A percentile compares a stretch with the other conserved stretches of the same genome.
Evolutionary conservation across 2,329 filamentous ascomycete species (phyloP).

Genomic region (Huntiella savannae): DNA sequence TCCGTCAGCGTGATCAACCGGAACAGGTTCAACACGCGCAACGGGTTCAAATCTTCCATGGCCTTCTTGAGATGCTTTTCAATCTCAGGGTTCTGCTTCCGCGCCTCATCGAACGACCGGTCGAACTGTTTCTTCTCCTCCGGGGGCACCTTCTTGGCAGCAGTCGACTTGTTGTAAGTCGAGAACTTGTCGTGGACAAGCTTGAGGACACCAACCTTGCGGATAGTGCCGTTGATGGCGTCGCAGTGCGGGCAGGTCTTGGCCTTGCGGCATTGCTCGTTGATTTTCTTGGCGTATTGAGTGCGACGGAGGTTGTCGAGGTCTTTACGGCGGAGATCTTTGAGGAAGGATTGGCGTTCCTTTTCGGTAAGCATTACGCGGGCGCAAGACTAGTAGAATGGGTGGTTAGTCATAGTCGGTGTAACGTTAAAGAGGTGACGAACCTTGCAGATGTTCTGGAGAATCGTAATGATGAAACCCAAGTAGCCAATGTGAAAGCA

Average conservation of each 20-base stretch:
- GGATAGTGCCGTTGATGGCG: conserved; percentile 73
- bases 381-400: conserved; percentile 47
- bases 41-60: conserved; percentile 81
- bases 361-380: conserved; percentile 63
- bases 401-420: conserved; percentile 5
- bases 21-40: conserved; percentile 79
- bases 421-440: conserved; percentile 2
- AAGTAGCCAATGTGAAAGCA: conserved; percentile 94
- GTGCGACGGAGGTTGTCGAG: conserved; percentile 73
- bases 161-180: conserved; percentile 72
- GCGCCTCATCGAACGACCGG: conserved; percentile 63
- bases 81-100: conserved; percentile 58
- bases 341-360: conserved; percentile 60
- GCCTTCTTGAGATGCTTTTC: conserved; percentile 85
- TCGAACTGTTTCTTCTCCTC: conserved; percentile 71
- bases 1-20: conserved; percentile 69
- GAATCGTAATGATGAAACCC: conserved; percentile 74
- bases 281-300: conserved; percentile 73
- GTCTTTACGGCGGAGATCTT: conserved; percentile 57
- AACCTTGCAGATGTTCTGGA: conserved; percentile 87
- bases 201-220: conserved; percentile 83
- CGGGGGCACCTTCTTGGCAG: conserved; percentile 66
- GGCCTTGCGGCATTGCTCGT: conserved; percentile 74
- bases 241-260: conserved; percentile 67
- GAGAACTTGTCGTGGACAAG: conserved; percentile 86